Base-by-base conservation (phyloP, 2,329 filamentous ascomycete species). In the Apiospora marii region DNA sequence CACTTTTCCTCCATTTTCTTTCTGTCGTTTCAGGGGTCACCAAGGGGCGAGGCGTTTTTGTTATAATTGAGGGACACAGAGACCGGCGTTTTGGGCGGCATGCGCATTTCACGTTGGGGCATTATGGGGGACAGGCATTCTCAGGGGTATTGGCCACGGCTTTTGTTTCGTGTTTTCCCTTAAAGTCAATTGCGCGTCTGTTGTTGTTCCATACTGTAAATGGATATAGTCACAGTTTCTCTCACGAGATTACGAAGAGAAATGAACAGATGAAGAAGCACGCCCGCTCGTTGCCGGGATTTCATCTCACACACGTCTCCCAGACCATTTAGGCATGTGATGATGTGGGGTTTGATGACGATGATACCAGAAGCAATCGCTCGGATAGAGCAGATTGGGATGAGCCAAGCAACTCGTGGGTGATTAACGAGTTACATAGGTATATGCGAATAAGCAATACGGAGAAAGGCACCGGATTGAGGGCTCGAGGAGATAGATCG, bases 171-270 rank as follows among this genome's bases (percentile, higher is more conserved):
- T 34, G 14, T 34, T 34, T 58, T 37, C 22, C 49, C 30, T 64
- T 41, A 10, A 41, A 41, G 58, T 64, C 58, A 64, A 64, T 64
- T 37, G 30, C 58, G 34, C 22, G 58, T 64, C 10, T 41, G 58
- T 64, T 41, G 58, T 64, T n/a, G 19, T 24, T 64, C 58, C 41
- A 41, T 64, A 61, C 7, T 61, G 34, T 64, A 49, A 49, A 49
- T 49, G 58, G 58, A 64, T 41, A 64, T 64, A 64, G 19, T 64
- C 10, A 30, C 19, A 41, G 58, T 64, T 64, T 64, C 58, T 64
- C 53, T 41, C 58, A 64, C 58, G 58, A 64, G 34, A 41, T 41
- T 8, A 64, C n/a, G 58, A 64, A 41, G 58, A 41, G 58, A 64
- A 64, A 34, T 13, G 30, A 41, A 64, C 58, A 34, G 34, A 64